These are phyloP conservation scores for Cryptococcus maquisensis DNA, from an alignment of 1,284 basidiomycete species.

Conservation along the genomic window DNA sequence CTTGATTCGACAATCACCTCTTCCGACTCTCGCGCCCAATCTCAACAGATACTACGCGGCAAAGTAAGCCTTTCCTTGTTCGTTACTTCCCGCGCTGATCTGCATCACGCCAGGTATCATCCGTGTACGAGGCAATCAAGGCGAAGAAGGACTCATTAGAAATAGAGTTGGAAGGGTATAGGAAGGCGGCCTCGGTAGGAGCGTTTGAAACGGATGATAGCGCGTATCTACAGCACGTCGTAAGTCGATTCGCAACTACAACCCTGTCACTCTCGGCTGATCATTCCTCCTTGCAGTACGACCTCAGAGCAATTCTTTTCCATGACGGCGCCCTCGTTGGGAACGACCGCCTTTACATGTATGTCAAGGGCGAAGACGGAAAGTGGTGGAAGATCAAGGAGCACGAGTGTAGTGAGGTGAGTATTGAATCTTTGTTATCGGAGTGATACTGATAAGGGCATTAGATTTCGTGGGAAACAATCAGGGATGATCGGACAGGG, in stretches of 20 bases:
- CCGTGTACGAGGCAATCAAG: conserved; percentile 15
- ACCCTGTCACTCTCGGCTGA: not conserved
- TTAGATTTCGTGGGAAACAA: conserved; percentile 28
- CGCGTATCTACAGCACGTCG: conserved; percentile 27
- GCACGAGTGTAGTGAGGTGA: conserved; percentile 25
- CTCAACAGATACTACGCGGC: conserved; percentile 24
- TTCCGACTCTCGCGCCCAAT: conserved; percentile 16
- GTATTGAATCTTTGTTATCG: conserved; percentile 1
- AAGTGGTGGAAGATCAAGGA: conserved; percentile 42
- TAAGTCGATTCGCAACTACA: conserved; percentile 12
- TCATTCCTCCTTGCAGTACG: conserved; percentile 18
- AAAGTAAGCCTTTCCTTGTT: conserved; percentile 21
- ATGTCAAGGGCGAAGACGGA: conserved; percentile 24
- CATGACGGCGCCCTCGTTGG: conserved; percentile 38
- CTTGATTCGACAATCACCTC: conserved; percentile 13
- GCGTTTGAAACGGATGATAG: conserved; percentile 38
- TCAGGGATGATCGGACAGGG: conserved; percentile 33
- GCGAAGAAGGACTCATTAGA: conserved; percentile 21
- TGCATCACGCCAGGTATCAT: conserved; percentile 16
- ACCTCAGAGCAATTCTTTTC: conserved; percentile 32
- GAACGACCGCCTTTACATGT: conserved; percentile 34
- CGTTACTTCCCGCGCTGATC: not conserved
- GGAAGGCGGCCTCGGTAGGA: conserved; percentile 12
- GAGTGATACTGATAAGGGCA: not conserved
- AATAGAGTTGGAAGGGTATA: conserved; percentile 22